Conservation (phyloP, 228 moss, liverwort and hornwort species). For the Sphagnum fallax region DNA sequence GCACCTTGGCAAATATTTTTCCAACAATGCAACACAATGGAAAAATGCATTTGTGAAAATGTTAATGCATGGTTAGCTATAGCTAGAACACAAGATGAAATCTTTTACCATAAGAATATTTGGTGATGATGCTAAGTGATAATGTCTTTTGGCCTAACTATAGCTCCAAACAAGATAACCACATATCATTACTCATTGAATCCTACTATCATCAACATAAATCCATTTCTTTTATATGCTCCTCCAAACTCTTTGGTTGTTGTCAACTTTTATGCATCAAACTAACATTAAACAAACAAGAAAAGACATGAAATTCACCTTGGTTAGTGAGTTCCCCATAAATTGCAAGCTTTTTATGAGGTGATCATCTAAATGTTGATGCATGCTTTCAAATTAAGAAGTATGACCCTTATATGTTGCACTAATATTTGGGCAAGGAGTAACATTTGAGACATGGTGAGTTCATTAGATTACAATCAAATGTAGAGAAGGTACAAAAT, state of each 20-base stretch:
- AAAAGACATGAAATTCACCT: constrained; percentile 26
- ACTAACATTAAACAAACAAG: not conserved
- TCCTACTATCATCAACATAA: not conserved
- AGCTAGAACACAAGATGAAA: not conserved
- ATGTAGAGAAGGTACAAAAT: not conserved
- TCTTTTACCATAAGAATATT: constrained; percentile 72
- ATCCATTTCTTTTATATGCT: too few species aligned
- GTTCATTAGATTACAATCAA: not conserved
- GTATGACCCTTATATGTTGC: constrained; percentile 85
- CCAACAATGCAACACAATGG: too few species aligned
- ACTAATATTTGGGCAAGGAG: constrained; percentile 64
- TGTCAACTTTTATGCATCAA: not conserved
- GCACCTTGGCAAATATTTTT: too few species aligned
- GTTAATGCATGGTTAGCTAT: too few species aligned
- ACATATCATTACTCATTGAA: not conserved
- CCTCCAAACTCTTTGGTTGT: not conserved
- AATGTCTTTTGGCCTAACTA: constrained; percentile 95
- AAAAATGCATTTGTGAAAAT: too few species aligned
- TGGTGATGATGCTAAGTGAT: constrained; percentile 85
- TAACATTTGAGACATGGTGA: too few species aligned
- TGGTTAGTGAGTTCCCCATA: constrained; percentile 94
- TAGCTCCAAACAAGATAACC: constrained; percentile 19
- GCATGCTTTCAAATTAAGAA: constrained; percentile 88
- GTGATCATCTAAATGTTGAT: constrained; percentile 95
- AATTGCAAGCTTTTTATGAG: constrained; percentile 81